A percentile compares a stretch with the other conserved stretches of the same genome.
Conservation (phyloP, 2,329 filamentous ascomycete species). For the Sarocladium brachiariae region DNA sequence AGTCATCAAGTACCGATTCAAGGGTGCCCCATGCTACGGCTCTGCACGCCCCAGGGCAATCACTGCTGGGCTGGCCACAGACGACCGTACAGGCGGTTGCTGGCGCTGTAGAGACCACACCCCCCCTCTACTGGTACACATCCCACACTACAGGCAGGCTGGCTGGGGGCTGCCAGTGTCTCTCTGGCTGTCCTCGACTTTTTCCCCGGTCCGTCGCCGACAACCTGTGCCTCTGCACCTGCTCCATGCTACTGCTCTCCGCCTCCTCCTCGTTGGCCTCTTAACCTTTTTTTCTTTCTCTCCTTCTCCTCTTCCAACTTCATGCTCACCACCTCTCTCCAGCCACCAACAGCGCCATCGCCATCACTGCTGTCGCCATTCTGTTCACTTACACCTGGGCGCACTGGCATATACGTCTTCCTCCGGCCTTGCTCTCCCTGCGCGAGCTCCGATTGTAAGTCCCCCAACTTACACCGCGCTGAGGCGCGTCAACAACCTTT, state of each 20-base stretch:
- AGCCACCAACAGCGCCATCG: slow-evolving; percentile 3
- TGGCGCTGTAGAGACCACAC: neutral
- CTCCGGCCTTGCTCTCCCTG: neutral
- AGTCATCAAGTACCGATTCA: neutral
- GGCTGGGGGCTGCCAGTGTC: too few relatives aligned
- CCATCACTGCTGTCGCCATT: neutral
- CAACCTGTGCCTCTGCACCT: slow-evolving; percentile 4
- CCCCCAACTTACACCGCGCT: slow-evolving; percentile 6
- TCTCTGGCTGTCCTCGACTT: neutral
- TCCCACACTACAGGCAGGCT: too few relatives aligned
- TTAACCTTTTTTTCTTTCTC: neutral
- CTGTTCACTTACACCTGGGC: neutral
- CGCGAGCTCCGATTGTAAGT: slow-evolving; percentile 2
- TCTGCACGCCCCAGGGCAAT: slow-evolving; percentile 4
- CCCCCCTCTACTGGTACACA: neutral
- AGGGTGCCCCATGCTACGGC: neutral
- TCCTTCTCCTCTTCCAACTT: slow-evolving; percentile 4
- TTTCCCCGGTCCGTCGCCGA: slow-evolving; percentile 3
- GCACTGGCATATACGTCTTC: neutral
- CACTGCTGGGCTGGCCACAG: neutral
- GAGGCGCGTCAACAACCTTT: neutral
- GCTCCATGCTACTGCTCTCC: neutral
- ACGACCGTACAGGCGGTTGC: neutral
- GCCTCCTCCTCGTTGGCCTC: slow-evolving; percentile 5
- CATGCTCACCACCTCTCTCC: neutral